A percentile compares a stretch with the other conserved stretches of the same genome.
These are phyloP conservation scores for Malus hybrid DNA, from an alignment of 331 rosid genomes.

Conservation along the genomic window DNA sequence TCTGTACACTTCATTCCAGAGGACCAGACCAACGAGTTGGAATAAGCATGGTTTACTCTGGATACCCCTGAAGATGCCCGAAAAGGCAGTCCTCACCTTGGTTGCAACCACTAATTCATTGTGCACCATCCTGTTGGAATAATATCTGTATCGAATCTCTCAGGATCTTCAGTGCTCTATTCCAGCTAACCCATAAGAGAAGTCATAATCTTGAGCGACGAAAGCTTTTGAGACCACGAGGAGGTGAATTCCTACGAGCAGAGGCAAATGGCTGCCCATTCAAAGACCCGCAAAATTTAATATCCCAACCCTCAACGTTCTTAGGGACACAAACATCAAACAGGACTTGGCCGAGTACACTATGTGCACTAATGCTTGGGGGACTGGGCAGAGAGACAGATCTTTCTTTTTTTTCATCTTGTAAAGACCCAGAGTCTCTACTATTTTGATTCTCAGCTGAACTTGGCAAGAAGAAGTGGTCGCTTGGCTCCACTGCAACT, in stretches of 20 bases:
- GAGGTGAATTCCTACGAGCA: conserved; percentile 44
- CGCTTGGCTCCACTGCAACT: conserved; percentile 68
- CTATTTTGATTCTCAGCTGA: conserved; percentile 43
- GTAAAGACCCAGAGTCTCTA: conserved; percentile 32
- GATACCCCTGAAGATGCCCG: not conserved
- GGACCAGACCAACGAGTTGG: not conserved
- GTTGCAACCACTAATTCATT: conserved; percentile 8
- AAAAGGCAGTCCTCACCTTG: not conserved
- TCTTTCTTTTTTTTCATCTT: conserved; percentile 64
- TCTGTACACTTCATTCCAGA: conserved; percentile 9
- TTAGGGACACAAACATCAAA: conserved; percentile 83
- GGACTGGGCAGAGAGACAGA: conserved; percentile 40
- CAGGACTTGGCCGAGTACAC: conserved; percentile 74
- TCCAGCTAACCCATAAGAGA: not conserved
- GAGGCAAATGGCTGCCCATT: conserved; percentile 67
- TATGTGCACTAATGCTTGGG: conserved; percentile 70
- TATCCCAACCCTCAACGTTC: conserved; percentile 93
- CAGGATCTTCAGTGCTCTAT: not conserved
- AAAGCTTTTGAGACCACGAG: conserved; percentile 38
- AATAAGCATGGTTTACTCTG: conserved; percentile 3
- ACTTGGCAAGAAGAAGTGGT: conserved; percentile 86
- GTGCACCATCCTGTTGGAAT: not conserved
- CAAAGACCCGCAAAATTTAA: conserved; percentile 53
- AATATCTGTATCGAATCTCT: not conserved
- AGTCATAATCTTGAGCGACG: conserved; percentile 68